Base-by-base conservation (phyloP, 140 eudicot species). In the Bidens hawaiensis region DNA sequence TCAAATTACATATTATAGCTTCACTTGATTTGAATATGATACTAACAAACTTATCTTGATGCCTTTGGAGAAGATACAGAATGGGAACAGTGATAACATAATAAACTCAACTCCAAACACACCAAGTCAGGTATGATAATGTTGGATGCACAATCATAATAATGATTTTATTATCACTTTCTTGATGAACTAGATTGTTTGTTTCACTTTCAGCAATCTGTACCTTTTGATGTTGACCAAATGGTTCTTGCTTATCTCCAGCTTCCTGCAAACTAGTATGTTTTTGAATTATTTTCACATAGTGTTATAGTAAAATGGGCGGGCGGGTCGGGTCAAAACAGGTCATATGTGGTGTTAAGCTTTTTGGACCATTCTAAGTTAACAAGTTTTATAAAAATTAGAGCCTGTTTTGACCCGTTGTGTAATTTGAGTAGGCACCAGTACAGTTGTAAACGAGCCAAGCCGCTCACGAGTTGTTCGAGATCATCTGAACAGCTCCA, bases 241-340 rank as follows among this genome's bases (percentile, higher is more conserved):
- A 73, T 64, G 83, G 76, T 90, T 57, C 73, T 87, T 47, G 81
- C 78, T 38, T 80, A 79, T 76, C 84, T 90, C 56, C 81, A 84
- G 69, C 81, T 42, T 68, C 88, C 95, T 61, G 77, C 76, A 34
- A 74, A 77, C 67, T 60, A 58, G 98, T 90, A 75, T 69, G 91
- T 64, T 43, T 2, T 62, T n/a, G n/a, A n/a, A n/a, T n/a, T n/a
- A n/a, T 25, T n/a, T 51, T 59, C 25, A n/a, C n/a, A n/a, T n/a
- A n/a, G n/a, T n/a, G n/a, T n/a, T n/a, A n/a, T n/a, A n/a, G n/a
- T n/a, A n/a, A n/a, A n/a, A n/a, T n/a, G n/a, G n/a, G n/a, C n/a
- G n/a, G n/a, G n/a, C n/a, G n/a, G n/a, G 21, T 72, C n/a, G n/a
- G n/a, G n/a, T n/a, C n/a, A n/a, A n/a, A n/a, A n/a, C n/a, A n/a